These are phyloP conservation scores for Cryptosporidium andersoni DNA, from an alignment of 169 alveolate species.

Conservation along the genomic window DNA sequence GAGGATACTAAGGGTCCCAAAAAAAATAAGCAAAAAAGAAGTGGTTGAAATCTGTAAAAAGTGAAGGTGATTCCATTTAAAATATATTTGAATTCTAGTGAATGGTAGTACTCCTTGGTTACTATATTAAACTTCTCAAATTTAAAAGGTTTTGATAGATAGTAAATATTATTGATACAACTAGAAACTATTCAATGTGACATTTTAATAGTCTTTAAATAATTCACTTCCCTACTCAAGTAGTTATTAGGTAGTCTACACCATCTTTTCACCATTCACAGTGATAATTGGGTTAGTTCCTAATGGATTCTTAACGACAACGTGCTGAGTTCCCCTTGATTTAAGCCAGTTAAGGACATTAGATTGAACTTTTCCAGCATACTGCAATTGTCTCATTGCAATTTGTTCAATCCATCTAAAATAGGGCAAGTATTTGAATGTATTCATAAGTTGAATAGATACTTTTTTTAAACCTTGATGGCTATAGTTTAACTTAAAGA, in stretches of 20 bases:
- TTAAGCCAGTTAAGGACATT: conserved; percentile 59
- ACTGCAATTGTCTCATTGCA: conserved; percentile 49
- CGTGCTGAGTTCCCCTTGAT: conserved; percentile 61
- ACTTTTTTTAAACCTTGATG: background rate
- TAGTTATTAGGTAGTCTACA: conserved; percentile 7
- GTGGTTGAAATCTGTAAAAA: too few relatives aligned
- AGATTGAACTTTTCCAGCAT: conserved; percentile 61
- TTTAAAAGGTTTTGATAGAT: too few relatives aligned
- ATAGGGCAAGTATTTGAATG: background rate
- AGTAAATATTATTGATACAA: too few relatives aligned
- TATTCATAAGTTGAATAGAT: background rate
- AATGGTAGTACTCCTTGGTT: too few relatives aligned
- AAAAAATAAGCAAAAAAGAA: background rate
- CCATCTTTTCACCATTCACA: conserved; percentile 57
- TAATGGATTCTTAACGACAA: conserved; percentile 53
- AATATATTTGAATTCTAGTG: too few relatives aligned
- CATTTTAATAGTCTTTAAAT: too few relatives aligned
- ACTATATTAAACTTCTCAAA: too few relatives aligned
- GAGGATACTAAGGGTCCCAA: background rate
- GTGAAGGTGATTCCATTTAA: too few relatives aligned
- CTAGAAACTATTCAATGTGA: too few relatives aligned
- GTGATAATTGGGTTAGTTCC: conserved; percentile 64
- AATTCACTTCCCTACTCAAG: background rate
- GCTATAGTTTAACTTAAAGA: background rate
- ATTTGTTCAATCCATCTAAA: conserved; percentile 68